Base-by-base conservation (phyloP, 2,329 filamentous ascomycete genomes). In the Pseudocercospora crystallina region DNA sequence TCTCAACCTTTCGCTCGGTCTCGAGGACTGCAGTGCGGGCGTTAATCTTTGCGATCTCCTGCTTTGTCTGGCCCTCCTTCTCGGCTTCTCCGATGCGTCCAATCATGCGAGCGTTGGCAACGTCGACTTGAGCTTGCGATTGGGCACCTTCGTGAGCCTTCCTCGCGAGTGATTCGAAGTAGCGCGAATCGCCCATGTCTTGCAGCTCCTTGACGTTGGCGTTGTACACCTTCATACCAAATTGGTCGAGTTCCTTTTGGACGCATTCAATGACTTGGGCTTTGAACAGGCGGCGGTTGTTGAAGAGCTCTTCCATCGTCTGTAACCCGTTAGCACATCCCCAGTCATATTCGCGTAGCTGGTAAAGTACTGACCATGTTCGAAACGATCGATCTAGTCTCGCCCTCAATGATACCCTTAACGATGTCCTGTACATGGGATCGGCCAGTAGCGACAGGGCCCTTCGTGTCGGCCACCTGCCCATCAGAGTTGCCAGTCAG, bases 221-320 rank as follows among this genome's bases (percentile, higher is more conserved):
- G 62, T 85, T 84, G 71, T 86, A 84, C 58, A 77, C 77, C 51
- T 55, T 55, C 8, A 94, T 77, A 51, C 89, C 89, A 62, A 95
- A 92, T 61, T 91, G 85, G 57, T 86, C 80, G 2, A 95, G 79
- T 68, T 95, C 90, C 51, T 80, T 80, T 66, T 91, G 87, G 50
- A 92, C 89, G 67, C 89, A 71, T 45, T 72, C 65, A 46, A 76
- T 73, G 59, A 81, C 78, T 59, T 84, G 59, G 79, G 80, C 38
- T 47, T 63, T 62, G 57, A 64, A 64, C 13, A 62, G 38, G n/a
- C 61, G 57, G 1, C 62, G 49, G 36, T 89, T 85, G 53, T 84
- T 86, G 70, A 91, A 91, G 52, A 95, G 87, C 70, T 94, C 89
- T 67, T 92, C 89, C 87, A 94, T 92, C n/a, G 88, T 91, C 20